Evolutionary conservation across 1,284 basidiomycete species (phyloP).

Genomic region (Cryptococcus deneoformans): DNA sequence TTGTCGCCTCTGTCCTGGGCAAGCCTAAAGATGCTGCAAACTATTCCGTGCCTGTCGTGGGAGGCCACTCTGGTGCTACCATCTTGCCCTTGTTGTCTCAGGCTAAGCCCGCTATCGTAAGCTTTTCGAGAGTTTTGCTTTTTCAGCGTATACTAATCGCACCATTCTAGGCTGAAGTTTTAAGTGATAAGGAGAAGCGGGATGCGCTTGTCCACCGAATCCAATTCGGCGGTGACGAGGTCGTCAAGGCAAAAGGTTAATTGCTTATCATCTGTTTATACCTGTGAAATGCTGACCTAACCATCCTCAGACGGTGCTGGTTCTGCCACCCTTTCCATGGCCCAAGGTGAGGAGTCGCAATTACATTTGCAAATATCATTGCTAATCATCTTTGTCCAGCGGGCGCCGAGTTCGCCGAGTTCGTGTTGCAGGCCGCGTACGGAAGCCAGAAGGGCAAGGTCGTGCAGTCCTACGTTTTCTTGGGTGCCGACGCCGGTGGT

Average conservation of each 20-base stretch:
- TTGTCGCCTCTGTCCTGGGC: constrained; percentile 73
- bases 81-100: constrained; percentile 96
- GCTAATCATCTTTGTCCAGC: constrained; percentile 46
- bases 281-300: constrained; percentile 56
- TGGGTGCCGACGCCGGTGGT: constrained; percentile 53
- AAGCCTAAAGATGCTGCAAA: constrained; percentile 61
- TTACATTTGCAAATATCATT: background rate
- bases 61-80: constrained; percentile 94
- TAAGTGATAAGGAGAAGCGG: constrained; percentile 57
- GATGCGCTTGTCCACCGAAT: constrained; percentile 68
- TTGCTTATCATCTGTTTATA: background rate
- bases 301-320: constrained; percentile 76
- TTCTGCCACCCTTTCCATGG: constrained; percentile 88
- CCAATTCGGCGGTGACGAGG: constrained; percentile 88
- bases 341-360: constrained; percentile 56
- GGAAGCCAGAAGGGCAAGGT: constrained; percentile 81
- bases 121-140: constrained; percentile 4
- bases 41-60: constrained; percentile 79
- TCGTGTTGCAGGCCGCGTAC: constrained; percentile 72
- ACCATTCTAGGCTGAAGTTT: constrained; percentile 30
- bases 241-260: constrained; percentile 49
- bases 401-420: constrained; percentile 81
- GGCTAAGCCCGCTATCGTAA: constrained; percentile 51
- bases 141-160: no score
- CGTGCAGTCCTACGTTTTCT: constrained; percentile 84